Base-by-base conservation (phyloP, 225 moss, liverwort and hornwort genomes). In the Physcomitrium patens region DNA sequence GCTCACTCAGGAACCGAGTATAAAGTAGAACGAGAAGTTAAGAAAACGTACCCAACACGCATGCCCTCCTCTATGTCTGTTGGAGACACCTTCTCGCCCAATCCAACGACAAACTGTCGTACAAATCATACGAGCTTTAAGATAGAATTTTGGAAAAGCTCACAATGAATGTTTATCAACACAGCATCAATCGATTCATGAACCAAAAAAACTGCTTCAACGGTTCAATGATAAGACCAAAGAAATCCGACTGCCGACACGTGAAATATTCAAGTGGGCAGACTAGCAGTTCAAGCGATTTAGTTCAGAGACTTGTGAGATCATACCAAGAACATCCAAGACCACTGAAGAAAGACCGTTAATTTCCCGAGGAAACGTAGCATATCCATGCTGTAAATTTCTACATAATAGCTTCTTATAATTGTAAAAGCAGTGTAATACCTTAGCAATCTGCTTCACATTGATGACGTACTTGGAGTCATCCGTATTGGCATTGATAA, bases 1-100 rank as follows among this genome's bases (percentile, higher is more conserved):
- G 70, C 55, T 18, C 55, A 57, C 31, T 58, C 9, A 7, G 56
- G 47, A 20, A 56, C 77, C 45, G 27, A 16, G 47, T 11, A 70
- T 50, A 67, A 76, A 49, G 31, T 69, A 62, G 43, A 17, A 23
- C 57, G 55, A 67, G 31, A 67, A 23, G 19, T 28, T 31, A 6
- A 42, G 31, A 57, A 48, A 43, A 72, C 73, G 15, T 84, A 93
- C 93, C 93, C 93, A 54, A 93, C 93, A 63, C 93, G 86, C 93
- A 93, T 93, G 42, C 93, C 93, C 77, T 93, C 93, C 81, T 93
- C 93, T 66, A 93, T 93, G 68, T 93, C 93, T 69, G 93, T 93
- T 41, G 93, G 93, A 63, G 93, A 93, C n/a, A 93, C 93, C 73
- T 89, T 91, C 72, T 93, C 93, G 57, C 93, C 93, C 52, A 93